Evolutionary conservation across 2,329 filamentous ascomycete species (phyloP).

Genomic region (Xenosphaeropsis pyriputrescens): DNA sequence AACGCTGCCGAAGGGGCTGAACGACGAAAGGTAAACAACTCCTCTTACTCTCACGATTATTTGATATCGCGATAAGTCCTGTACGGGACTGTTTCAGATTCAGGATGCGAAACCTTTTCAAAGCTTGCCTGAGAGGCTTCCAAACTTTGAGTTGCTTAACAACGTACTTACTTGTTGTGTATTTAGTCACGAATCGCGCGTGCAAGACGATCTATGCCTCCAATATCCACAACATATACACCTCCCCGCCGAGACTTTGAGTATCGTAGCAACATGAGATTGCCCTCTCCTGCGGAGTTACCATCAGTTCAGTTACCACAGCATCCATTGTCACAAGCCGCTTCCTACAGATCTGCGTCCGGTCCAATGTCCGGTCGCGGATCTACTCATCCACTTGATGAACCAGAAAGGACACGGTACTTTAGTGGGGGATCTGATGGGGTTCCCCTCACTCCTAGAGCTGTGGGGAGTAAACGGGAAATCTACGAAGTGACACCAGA

Average conservation of each 20-base stretch:
- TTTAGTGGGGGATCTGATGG: neutral
- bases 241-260: slow-evolving; percentile 2
- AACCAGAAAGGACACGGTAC: neutral
- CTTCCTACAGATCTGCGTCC: too few species aligned
- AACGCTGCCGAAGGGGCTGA: slow-evolving; percentile 4
- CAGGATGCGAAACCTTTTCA: too few species aligned
- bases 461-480: too few species aligned
- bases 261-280: too few species aligned
- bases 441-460: too few species aligned
- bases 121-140: too few species aligned
- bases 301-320: neutral
- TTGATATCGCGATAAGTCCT: too few species aligned
- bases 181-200: slow-evolving; percentile 3
- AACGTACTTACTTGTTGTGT: too few species aligned
- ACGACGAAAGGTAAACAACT: slow-evolving; percentile 11
- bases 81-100: too few species aligned
- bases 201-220: slow-evolving; percentile 1
- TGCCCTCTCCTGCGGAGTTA: neutral
- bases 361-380: neutral
- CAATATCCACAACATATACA: neutral
- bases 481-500: too few species aligned
- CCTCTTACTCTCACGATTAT: too few species aligned
- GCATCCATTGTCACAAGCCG: neutral
- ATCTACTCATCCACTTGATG: neutral
- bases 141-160: too few species aligned